A percentile compares a stretch with the other conserved stretches of the same genome.
Conservation (phyloP, 2,329 filamentous ascomycete species). For the Didymella segeticola region DNA sequence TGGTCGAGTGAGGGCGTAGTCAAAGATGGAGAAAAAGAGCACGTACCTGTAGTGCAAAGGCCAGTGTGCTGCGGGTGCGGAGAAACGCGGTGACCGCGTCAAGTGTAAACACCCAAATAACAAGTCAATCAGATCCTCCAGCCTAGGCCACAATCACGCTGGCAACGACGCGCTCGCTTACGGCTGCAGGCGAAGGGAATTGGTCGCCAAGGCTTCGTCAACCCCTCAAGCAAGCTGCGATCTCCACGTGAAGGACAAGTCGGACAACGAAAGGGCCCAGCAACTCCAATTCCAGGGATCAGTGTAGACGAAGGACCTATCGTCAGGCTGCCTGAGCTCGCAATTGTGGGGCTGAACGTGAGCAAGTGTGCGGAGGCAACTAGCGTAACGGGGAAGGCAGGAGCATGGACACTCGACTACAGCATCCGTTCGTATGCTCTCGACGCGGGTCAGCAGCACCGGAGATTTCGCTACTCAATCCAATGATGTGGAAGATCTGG, state of each 20-base stretch:
- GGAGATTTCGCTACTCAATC: neutral
- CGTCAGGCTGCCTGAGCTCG: neutral
- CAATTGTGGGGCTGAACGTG: neutral
- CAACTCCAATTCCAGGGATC: neutral
- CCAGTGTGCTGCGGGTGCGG: neutral
- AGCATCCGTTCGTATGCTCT: constrained; percentile 1
- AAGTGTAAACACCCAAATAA: neutral
- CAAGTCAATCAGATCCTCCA: neutral
- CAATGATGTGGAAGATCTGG: neutral
- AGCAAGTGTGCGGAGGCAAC: constrained; percentile 6
- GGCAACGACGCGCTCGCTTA: neutral
- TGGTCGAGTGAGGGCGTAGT: neutral
- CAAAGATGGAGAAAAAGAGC: neutral
- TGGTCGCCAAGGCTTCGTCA: neutral
- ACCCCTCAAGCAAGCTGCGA: neutral
- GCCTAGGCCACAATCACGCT: neutral
- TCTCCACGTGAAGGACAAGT: neutral
- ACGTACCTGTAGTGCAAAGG: constrained; percentile 1
- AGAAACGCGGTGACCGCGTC: neutral
- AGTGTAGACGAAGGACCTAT: neutral
- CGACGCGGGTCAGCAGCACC: neutral
- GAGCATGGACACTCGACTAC: constrained; percentile 6
- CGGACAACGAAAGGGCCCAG: neutral
- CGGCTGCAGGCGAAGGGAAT: neutral
- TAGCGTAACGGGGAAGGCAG: constrained; percentile 6